Evolutionary conservation across 1,139 yeast species (phyloP).

Genomic region (Geotrichum reessii): DNA sequence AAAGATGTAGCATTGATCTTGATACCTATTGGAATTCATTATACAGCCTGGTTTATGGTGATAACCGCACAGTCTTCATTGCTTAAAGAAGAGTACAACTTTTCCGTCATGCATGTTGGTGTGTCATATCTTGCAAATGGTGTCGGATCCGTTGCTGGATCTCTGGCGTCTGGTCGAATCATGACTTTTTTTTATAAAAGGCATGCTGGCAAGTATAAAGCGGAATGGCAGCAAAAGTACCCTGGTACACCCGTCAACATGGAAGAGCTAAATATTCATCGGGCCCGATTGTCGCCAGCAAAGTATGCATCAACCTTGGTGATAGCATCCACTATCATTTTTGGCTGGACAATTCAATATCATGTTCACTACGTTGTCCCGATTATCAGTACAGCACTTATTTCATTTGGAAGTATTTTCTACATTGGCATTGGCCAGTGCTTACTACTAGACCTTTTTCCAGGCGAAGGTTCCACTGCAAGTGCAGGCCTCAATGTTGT

Average conservation of each 20-base stretch:
- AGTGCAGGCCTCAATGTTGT: slow-evolving; percentile 55
- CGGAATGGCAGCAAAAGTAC: slow-evolving; percentile 30
- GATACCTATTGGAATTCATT: slow-evolving; percentile 55
- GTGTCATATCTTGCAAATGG: slow-evolving; percentile 47
- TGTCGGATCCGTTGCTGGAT: slow-evolving; percentile 36
- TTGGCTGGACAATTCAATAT: slow-evolving; percentile 65
- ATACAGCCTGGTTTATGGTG: slow-evolving; percentile 63
- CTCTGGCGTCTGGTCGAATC: slow-evolving; percentile 33
- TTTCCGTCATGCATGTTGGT: slow-evolving; percentile 53
- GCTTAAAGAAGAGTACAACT: slow-evolving; percentile 45
- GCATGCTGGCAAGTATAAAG: slow-evolving; percentile 45
- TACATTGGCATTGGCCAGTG: slow-evolving; percentile 50
- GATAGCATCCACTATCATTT: slow-evolving; percentile 42
- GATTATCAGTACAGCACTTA: slow-evolving; percentile 43
- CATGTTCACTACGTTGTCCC: slow-evolving; percentile 50
- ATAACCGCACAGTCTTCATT: slow-evolving; percentile 59
- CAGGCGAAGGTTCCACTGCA: slow-evolving; percentile 55
- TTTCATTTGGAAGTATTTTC: slow-evolving; percentile 47
- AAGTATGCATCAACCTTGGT: slow-evolving; percentile 35
- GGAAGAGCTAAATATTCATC: slow-evolving; percentile 43
- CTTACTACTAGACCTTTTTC: slow-evolving; percentile 56
- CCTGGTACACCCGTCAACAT: slow-evolving; percentile 22
- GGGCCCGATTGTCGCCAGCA: slow-evolving; percentile 42
- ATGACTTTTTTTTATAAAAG: slow-evolving; percentile 32
- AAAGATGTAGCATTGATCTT: slow-evolving; percentile 38